These are phyloP conservation scores for Quercus berberidifolia DNA, from an alignment of 306 rosid species.

Conservation along the genomic window DNA sequence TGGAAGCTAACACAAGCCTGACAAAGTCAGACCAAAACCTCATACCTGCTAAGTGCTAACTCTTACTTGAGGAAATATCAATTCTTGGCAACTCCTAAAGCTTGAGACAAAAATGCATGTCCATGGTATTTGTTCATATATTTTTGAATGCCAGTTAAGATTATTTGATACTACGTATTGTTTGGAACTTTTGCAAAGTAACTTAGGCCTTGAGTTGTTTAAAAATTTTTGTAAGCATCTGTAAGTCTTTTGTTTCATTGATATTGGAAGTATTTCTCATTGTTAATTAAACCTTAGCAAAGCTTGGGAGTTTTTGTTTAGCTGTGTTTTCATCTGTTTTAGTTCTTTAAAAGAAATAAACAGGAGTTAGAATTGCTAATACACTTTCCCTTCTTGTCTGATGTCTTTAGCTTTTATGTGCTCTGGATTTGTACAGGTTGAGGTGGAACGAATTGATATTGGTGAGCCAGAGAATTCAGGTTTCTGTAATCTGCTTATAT, in stretches of 20 bases:
- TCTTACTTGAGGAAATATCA: not conserved
- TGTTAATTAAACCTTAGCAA: not conserved
- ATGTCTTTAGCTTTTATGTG: slow-evolving; percentile 10
- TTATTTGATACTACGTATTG: not conserved
- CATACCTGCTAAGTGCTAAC: not conserved
- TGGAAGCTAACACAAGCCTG: not conserved
- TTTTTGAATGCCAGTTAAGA: not conserved
- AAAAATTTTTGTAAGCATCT: not conserved
- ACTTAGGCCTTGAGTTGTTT: not conserved
- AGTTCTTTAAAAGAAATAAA: not conserved
- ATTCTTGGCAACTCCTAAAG: not conserved
- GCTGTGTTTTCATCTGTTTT: not conserved
- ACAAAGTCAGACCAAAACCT: not conserved
- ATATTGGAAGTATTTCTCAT: not conserved
- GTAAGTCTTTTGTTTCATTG: not conserved
- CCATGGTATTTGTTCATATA: not conserved
- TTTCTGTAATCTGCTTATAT: slow-evolving; percentile 18
- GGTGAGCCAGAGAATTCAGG: slow-evolving; percentile 74
- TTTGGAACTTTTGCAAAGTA: not conserved
- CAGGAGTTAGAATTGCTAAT: slow-evolving; percentile 8
- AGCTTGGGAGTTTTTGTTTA: not conserved
- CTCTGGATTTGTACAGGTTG: slow-evolving; percentile 53
- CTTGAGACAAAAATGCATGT: not conserved
- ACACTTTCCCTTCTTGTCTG: not conserved
- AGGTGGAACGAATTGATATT: slow-evolving; percentile 84